phyloP scores from a whole-genome alignment of 2,329 filamentous ascomycete genomes.

The Penicillium hordei region DNA sequence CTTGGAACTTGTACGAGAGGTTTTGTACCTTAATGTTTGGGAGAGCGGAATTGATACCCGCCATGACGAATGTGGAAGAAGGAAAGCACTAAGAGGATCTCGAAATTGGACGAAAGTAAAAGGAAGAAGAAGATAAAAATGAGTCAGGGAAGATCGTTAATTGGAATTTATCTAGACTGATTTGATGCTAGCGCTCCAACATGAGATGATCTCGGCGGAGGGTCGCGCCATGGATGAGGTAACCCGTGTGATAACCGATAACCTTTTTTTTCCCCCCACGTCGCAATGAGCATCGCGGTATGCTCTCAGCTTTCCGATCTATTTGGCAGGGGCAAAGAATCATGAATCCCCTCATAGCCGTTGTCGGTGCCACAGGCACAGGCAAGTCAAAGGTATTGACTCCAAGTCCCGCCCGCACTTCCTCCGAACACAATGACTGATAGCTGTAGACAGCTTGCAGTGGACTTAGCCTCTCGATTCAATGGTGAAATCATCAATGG shows the following conservation, averaged over 20 bases:
- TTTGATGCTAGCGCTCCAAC: neutral
- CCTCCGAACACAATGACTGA: slow-evolving; percentile 23
- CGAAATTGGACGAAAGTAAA: neutral
- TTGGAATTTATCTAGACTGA: neutral
- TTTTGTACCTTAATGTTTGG: slow-evolving; percentile 69
- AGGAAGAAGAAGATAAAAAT: neutral
- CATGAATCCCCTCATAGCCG: slow-evolving; percentile 66
- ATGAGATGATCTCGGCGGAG: neutral
- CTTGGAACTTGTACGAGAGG: slow-evolving; percentile 86
- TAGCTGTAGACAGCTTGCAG: slow-evolving; percentile 66
- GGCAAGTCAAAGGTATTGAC: slow-evolving; percentile 81
- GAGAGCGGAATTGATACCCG: slow-evolving; percentile 32
- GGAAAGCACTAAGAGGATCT: neutral
- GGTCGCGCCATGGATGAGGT: slow-evolving; percentile 16
- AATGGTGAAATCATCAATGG: slow-evolving; percentile 95
- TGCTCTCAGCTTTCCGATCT: slow-evolving; percentile 31
- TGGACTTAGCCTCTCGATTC: slow-evolving; percentile 78
- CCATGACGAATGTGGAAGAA: slow-evolving; percentile 19
- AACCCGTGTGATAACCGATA: too few species aligned
- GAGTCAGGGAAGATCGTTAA: neutral
- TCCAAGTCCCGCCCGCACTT: slow-evolving; percentile 18
- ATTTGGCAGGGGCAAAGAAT: slow-evolving; percentile 21
- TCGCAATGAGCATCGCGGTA: slow-evolving; percentile 18
- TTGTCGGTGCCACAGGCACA: slow-evolving; percentile 88
- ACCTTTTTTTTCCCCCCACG: slow-evolving; percentile 8